A percentile compares a stretch with the other conserved stretches of the same genome.
Evolutionary conservation across 2,329 filamentous ascomycete genomes (phyloP).

Genomic region (Penicillium rolfsii): DNA sequence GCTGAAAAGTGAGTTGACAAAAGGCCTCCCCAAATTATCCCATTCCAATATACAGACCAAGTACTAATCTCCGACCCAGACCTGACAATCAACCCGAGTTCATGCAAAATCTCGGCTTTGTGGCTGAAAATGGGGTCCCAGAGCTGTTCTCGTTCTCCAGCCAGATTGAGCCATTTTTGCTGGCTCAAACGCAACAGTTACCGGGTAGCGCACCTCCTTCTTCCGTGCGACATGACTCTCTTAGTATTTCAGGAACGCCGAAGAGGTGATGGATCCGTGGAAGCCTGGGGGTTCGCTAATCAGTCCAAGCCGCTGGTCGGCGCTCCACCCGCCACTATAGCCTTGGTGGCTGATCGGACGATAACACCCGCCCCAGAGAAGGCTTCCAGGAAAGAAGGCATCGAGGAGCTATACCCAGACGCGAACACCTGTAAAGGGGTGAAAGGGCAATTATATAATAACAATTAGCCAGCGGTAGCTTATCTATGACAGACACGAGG

Average conservation of each 20-base stretch:
- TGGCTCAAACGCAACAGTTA: slow-evolving; percentile 37
- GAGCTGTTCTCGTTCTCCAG: slow-evolving; percentile 42
- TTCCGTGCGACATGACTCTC: slow-evolving; percentile 27
- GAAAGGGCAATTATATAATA: not conserved
- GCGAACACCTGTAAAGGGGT: not conserved
- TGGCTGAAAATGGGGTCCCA: slow-evolving; percentile 41
- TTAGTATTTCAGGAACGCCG: slow-evolving; percentile 18
- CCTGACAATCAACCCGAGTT: slow-evolving; percentile 43
- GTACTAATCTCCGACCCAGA: slow-evolving; percentile 21
- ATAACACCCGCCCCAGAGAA: not conserved
- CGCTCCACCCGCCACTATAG: not conserved
- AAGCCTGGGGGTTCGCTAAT: not conserved
- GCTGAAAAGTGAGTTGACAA: slow-evolving; percentile 49
- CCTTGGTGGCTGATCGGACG: not conserved
- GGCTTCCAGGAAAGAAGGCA: not conserved
- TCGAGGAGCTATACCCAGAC: not conserved
- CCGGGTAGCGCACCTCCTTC: slow-evolving; percentile 24
- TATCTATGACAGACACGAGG: not conserved
- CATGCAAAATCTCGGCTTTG: slow-evolving; percentile 45
- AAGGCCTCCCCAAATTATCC: not conserved
- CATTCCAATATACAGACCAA: slow-evolving; percentile 15
- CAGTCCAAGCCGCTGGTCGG: slow-evolving; percentile 22
- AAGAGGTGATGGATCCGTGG: slow-evolving; percentile 19
- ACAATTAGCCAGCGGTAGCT: not conserved
- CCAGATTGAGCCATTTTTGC: slow-evolving; percentile 40